Evolutionary conservation across 129 eudicot genomes (phyloP).

Genomic region (Chrysanthemum seticuspe): DNA sequence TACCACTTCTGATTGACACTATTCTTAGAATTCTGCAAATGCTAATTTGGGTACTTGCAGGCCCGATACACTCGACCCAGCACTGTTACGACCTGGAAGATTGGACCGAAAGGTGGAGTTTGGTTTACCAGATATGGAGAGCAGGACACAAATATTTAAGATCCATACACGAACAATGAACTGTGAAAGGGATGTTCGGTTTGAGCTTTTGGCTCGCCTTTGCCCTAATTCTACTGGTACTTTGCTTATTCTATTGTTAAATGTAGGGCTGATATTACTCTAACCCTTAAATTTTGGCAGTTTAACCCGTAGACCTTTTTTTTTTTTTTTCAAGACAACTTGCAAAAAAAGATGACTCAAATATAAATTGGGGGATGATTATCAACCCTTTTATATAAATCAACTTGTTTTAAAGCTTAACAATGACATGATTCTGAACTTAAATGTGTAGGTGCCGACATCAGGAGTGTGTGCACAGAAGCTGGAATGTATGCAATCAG

Average conservation of each 20-base stretch:
- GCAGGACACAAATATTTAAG: slow-evolving; percentile 93
- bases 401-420: not conserved
- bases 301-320: too few species aligned
- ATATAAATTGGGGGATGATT: too few species aligned
- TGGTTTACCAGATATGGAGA: slow-evolving; percentile 93
- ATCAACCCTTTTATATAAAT: too few species aligned
- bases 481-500: slow-evolving; percentile 98
- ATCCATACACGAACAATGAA: slow-evolving; percentile 98
- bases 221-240: slow-evolving; percentile 99
- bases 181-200: slow-evolving; percentile 92
- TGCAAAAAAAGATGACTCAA: too few species aligned
- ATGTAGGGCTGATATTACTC: too few species aligned
- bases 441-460: slow-evolving; percentile 74
- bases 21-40: not conserved
- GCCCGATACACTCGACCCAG: slow-evolving; percentile 97
- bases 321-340: too few species aligned
- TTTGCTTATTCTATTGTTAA: not conserved
- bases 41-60: slow-evolving; percentile 35
- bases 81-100: slow-evolving; percentile 88
- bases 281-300: too few species aligned
- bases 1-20: not conserved
- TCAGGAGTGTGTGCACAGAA: slow-evolving; percentile 92
- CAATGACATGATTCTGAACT: not conserved
- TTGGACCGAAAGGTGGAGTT: slow-evolving; percentile 94
- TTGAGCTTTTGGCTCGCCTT: slow-evolving; percentile 94